phyloP scores from a whole-genome alignment of 31 red algal species.

The Asparagopsis taxiformis region DNA sequence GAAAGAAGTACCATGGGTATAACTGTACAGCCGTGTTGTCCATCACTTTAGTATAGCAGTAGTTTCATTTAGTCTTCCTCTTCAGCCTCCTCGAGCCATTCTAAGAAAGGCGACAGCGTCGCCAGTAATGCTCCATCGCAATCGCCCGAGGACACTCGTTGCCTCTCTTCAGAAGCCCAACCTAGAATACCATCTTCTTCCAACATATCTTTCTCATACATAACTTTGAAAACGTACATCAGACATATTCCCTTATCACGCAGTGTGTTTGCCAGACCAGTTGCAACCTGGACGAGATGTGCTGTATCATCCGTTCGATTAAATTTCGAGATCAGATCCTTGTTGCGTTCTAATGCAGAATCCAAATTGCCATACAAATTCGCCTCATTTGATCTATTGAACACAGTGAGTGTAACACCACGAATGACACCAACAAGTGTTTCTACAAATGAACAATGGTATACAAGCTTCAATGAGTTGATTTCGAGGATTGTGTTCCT shows the following conservation, averaged over 20 bases:
- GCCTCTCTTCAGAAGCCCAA: slow-evolving; percentile 11
- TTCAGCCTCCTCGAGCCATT: slow-evolving; percentile 10
- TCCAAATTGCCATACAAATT: slow-evolving; percentile 9
- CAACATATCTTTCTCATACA: slow-evolving; percentile 41
- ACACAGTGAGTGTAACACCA: slow-evolving; percentile 14
- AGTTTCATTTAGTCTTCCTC: slow-evolving; percentile 2
- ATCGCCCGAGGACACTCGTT: neutral
- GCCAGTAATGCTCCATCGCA: slow-evolving; percentile 4
- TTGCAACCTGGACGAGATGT: slow-evolving; percentile 14
- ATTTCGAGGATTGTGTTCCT: slow-evolving; percentile 66
- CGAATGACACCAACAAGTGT: slow-evolving; percentile 35
- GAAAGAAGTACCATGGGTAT: slow-evolving; percentile 19
- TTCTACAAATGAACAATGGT: slow-evolving; percentile 49
- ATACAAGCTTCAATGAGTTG: slow-evolving; percentile 66
- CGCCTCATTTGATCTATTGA: slow-evolving; percentile 2
- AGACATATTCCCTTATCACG: slow-evolving; percentile 14
- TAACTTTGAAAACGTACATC: slow-evolving; percentile 36
- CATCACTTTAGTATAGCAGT: no score
- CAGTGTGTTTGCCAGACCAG: slow-evolving; percentile 10
- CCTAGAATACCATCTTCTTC: slow-evolving; percentile 29
- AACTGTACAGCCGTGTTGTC: neutral
- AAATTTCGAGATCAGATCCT: slow-evolving; percentile 10
- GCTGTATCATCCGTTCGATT: slow-evolving; percentile 17
- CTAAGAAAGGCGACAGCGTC: neutral
- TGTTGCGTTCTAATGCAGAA: slow-evolving; percentile 10